Conservation (phyloP, 2,329 filamentous ascomycete genomes). For the Colletotrichum australisinense region DNA sequence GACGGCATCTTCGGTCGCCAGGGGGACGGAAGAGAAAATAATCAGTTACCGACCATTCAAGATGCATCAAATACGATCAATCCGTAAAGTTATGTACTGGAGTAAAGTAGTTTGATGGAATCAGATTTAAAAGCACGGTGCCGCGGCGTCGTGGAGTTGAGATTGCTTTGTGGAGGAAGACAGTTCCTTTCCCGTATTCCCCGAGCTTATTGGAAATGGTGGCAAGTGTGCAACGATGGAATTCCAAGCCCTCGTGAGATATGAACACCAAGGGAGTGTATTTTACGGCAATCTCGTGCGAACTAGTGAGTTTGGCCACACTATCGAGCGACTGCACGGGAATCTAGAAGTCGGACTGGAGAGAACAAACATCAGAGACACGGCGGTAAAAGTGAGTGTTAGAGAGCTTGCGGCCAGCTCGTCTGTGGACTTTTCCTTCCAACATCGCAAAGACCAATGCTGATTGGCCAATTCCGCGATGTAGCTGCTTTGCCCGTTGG, state of each 20-base stretch:
- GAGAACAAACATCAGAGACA: neutral
- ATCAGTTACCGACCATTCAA: neutral
- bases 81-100: no score
- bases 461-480: neutral
- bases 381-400: neutral
- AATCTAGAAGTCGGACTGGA: neutral
- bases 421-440: no score
- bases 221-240: neutral
- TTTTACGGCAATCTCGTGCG: neutral
- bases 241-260: neutral
- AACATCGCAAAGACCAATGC: neutral
- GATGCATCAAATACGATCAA: no score
- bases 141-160: neutral
- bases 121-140: neutral
- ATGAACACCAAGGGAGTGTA: neutral
- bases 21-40: neutral
- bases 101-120: no score
- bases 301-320: neutral
- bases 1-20: neutral
- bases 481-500: neutral
- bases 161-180: neutral
- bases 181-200: neutral
- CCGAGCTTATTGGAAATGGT: neutral
- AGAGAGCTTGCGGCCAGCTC: neutral
- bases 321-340: neutral